phyloP scores from a whole-genome alignment of 1,284 basidiomycete genomes.

The Malassezia nana region DNA sequence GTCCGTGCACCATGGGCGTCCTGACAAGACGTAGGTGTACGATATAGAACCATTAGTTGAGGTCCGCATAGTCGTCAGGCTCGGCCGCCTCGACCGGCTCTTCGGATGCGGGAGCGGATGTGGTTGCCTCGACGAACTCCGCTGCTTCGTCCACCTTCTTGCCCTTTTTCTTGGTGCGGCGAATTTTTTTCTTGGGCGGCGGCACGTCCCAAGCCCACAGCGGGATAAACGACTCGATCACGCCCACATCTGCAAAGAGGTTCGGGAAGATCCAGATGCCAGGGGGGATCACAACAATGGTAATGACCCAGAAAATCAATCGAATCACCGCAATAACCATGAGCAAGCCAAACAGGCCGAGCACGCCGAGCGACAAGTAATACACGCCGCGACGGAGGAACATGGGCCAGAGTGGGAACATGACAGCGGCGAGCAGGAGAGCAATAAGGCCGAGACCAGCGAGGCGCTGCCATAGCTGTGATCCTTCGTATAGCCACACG shows the following conservation, averaged over 20 bases:
- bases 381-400: slow-evolving; percentile 88
- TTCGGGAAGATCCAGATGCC: slow-evolving; percentile 99
- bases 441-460: slow-evolving; percentile 84
- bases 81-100: neutral
- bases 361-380: slow-evolving; percentile 79
- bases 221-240: slow-evolving; percentile 94
- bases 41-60: slow-evolving; percentile 12
- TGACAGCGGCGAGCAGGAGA: slow-evolving; percentile 88
- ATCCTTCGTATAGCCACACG: slow-evolving; percentile 94
- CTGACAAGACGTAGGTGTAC: slow-evolving; percentile 6
- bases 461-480: slow-evolving; percentile 84
- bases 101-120: neutral
- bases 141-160: neutral
- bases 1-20: neutral
- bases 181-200: slow-evolving; percentile 52
- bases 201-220: slow-evolving; percentile 95
- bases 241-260: slow-evolving; percentile 94
- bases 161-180: slow-evolving; percentile 18
- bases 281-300: slow-evolving; percentile 71
- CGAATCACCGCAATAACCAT: slow-evolving; percentile 84
- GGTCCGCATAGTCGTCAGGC: neutral
- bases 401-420: slow-evolving; percentile 97
- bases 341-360: slow-evolving; percentile 81
- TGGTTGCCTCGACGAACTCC: neutral
- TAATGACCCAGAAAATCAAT: slow-evolving; percentile 85